phyloP scores from a whole-genome alignment of 345 rosid genomes.

The Arabidopsis arenosa region DNA sequence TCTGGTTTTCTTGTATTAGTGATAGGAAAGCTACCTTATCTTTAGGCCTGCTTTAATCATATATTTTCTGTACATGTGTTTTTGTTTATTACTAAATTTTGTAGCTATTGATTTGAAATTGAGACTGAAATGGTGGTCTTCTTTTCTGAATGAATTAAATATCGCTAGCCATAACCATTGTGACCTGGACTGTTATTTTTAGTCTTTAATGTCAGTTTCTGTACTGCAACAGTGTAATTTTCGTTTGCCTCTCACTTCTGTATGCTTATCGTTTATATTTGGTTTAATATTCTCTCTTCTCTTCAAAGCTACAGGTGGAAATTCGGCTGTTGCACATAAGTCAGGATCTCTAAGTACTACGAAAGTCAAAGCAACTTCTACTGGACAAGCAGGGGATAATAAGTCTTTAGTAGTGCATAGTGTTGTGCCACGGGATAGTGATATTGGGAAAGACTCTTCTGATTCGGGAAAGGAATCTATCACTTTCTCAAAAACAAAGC shows the following conservation, averaged over 20 bases:
- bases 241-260: conserved; percentile 13
- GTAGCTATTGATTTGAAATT: conserved; percentile 12
- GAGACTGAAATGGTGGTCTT: conserved; percentile 11
- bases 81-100: conserved; percentile 15
- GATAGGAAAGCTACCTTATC: conserved; percentile 20
- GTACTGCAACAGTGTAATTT: conserved; percentile 11
- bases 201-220: conserved; percentile 16
- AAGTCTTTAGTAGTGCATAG: conserved; percentile 52
- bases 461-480: conserved; percentile 66
- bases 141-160: conserved; percentile 16
- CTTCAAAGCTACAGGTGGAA: conserved; percentile 70
- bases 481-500: conserved; percentile 84
- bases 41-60: conserved; percentile 16
- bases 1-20: conserved; percentile 2
- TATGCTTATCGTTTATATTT: conserved; percentile 23
- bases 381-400: conserved; percentile 55
- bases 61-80: neutral
- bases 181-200: conserved; percentile 30
- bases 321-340: conserved; percentile 56
- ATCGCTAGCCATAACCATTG: neutral
- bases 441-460: conserved; percentile 54
- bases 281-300: conserved; percentile 43
- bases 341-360: conserved; percentile 55
- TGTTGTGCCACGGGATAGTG: conserved; percentile 49
- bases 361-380: conserved; percentile 58